Evolutionary conservation across 202 grass and related monocot genomes (phyloP), one percentile per base, ranked within the genome.

Genomic region (Eragrostis tef): DNA sequence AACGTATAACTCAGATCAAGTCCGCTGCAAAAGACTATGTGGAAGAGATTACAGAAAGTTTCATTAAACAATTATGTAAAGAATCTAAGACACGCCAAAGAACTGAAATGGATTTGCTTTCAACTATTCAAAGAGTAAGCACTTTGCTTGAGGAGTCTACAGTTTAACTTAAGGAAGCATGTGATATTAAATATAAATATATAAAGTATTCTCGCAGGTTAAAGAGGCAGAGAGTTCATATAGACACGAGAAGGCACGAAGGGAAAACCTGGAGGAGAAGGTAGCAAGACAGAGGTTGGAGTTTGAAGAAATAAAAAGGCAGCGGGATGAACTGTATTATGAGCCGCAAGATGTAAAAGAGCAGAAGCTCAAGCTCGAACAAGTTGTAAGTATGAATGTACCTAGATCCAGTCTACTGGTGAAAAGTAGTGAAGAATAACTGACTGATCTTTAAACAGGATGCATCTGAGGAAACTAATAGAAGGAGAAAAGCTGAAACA

Each of bases 401-500:
- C 22, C 34, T 64, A 62, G 17, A 63, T 81, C 5, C 54, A 73
- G 56, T 68, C 44, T 64, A 15, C 9, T 73, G 9, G 2, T 64
- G 6, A 63, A 82, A 51, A 39, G 25, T 26, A 20, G 20, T n/a
- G 22, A 15, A 52, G 20, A 39, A 50, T 63, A 64, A 73, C 20
- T 82, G 9, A 64, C 44, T 64, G 13, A 41, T 64, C 27, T 73
- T 82, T 73, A 21, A 42, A 26, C 51, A 82, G 80, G 57, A 73
- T 26, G 31, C 6, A 11, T 9, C 69, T 41, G 58, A 73, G 64
- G 80, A 82, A 82, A 73, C 45, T 51, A 73, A 73, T 1, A 73
- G 69, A 73, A 82, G 80, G 51, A 82, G 19, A 82, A 82, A 82
- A 82, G 68, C 80, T 9, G 80, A 82, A 45, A 52, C 6, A 51